phyloP scores from a whole-genome alignment of 257 asterid species.

The Datura wrightii region DNA sequence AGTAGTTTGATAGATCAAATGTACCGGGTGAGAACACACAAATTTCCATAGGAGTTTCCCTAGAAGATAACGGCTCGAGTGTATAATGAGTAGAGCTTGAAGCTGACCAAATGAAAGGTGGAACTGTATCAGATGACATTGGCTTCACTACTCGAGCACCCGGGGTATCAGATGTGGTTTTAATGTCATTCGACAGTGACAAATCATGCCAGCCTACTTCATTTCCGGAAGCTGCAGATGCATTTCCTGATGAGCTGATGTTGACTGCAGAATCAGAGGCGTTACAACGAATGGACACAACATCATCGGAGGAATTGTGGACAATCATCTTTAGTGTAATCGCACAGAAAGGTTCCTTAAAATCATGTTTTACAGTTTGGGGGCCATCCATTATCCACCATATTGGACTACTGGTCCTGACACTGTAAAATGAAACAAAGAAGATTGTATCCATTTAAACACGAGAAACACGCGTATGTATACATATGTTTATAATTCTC shows the following conservation, averaged over 20 bases:
- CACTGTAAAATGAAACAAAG: constrained; percentile 46
- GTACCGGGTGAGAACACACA: constrained; percentile 86
- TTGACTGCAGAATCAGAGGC: constrained; percentile 55
- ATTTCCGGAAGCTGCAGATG: constrained; percentile 53
- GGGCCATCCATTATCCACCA: constrained; percentile 90
- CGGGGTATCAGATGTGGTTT: constrained; percentile 55
- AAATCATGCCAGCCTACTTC: constrained; percentile 90
- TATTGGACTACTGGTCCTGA: constrained; percentile 69
- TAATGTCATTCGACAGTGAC: constrained; percentile 53
- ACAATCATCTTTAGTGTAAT: constrained; percentile 66
- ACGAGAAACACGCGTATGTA: neutral
- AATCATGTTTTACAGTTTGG: constrained; percentile 62
- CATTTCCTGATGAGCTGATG: constrained; percentile 37
- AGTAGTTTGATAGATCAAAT: constrained; percentile 82
- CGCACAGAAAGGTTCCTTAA: constrained; percentile 65
- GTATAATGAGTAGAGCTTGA: constrained; percentile 65
- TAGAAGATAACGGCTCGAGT: constrained; percentile 65
- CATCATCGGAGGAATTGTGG: constrained; percentile 67
- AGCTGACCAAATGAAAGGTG: constrained; percentile 89
- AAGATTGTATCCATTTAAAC: neutral
- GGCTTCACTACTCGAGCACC: constrained; percentile 51
- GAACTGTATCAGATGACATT: constrained; percentile 45
- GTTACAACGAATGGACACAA: constrained; percentile 56
- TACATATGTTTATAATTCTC: neutral
- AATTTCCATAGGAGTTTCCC: constrained; percentile 67